Percentiles rank a stretch among this genome's conserved stretches.
phyloP scores from a whole-genome alignment of 2,329 filamentous ascomycete species.

The Pseudogymnoascus sp. region DNA sequence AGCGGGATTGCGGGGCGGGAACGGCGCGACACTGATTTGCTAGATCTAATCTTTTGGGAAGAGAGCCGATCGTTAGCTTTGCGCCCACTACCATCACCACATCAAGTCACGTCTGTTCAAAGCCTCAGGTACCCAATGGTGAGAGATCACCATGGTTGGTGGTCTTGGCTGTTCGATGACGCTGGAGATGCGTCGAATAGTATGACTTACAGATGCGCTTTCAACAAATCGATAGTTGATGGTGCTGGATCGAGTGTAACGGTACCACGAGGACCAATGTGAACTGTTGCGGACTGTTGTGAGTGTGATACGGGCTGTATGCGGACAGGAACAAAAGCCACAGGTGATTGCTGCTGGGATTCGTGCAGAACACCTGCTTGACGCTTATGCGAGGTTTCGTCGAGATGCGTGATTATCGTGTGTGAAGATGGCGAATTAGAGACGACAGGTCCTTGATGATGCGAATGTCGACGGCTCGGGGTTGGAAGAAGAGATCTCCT shows the following conservation, averaged over 20 bases:
- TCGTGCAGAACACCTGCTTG: neutral
- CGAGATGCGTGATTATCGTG: neutral
- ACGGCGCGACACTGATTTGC: neutral
- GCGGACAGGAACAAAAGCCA: neutral
- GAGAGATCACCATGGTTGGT: neutral
- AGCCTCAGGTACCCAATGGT: neutral
- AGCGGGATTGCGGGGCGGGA: conserved; percentile 6
- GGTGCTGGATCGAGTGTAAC: neutral
- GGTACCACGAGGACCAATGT: neutral
- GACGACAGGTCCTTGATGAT: neutral
- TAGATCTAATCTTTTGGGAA: neutral
- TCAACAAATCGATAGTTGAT: neutral
- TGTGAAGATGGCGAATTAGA: conserved; percentile 3
- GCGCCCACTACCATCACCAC: neutral
- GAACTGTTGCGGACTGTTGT: neutral
- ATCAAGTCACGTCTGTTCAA: neutral
- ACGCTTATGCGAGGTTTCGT: conserved; percentile 3
- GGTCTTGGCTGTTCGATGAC: neutral
- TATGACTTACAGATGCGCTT: conserved; percentile 7
- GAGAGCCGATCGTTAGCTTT: neutral
- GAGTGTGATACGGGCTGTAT: neutral
- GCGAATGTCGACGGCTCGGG: neutral
- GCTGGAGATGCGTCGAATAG: neutral
- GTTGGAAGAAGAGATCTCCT: neutral
- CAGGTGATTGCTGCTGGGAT: neutral